phyloP scores from a whole-genome alignment of 164 flowering plant species.

The Buxus sempervirens region DNA sequence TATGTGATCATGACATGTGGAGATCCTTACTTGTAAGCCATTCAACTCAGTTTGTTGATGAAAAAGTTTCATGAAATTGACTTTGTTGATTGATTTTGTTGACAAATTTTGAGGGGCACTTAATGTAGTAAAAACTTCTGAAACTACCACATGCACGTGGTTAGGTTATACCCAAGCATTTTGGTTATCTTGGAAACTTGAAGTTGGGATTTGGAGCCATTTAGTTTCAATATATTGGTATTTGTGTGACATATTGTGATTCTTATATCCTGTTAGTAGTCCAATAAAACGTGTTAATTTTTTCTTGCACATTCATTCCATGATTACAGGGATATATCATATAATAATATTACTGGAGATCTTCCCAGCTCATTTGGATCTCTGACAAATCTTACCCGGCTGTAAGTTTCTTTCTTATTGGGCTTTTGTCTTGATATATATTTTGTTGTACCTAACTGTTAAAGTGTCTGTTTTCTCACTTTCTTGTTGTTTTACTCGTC shows the following conservation, averaged over 20 bases:
- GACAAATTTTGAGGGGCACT: too few relatives aligned
- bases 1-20: too few relatives aligned
- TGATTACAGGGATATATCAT: conserved; percentile 69
- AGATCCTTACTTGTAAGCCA: too few relatives aligned
- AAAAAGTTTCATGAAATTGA: too few relatives aligned
- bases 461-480: too few relatives aligned
- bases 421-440: background rate
- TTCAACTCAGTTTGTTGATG: too few relatives aligned
- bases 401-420: conserved; percentile 43
- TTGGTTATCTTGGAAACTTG: background rate
- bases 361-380: conserved; percentile 67
- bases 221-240: background rate
- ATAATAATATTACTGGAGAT: conserved; percentile 67
- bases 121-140: too few relatives aligned
- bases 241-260: background rate
- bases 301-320: background rate
- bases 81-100: too few relatives aligned
- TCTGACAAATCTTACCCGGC: conserved; percentile 48
- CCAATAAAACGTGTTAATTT: background rate
- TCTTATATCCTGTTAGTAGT: background rate
- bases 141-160: too few relatives aligned
- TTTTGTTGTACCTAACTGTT: background rate
- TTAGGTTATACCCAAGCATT: too few relatives aligned
- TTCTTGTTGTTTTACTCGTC: too few relatives aligned
- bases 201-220: background rate